Conservation (phyloP, 169 alveolate species). For the Plasmodium coatneyi region DNA sequence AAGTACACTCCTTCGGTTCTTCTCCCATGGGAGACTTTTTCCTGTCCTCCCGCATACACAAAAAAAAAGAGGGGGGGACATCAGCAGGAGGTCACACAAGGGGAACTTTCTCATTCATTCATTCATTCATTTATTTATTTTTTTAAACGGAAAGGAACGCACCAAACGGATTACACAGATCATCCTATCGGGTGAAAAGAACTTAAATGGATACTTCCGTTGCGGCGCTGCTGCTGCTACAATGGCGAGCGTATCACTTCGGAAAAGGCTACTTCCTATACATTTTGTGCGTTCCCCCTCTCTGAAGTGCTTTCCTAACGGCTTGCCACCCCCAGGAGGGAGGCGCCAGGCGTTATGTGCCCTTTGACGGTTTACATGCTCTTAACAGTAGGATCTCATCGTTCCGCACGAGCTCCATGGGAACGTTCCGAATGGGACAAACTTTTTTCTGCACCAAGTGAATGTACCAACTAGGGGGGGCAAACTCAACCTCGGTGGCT, state of each 20-base stretch:
- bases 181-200: background rate
- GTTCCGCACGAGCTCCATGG: background rate
- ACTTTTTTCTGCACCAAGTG: too few relatives aligned
- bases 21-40: background rate
- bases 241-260: background rate
- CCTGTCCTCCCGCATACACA: background rate
- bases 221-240: background rate
- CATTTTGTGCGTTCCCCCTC: background rate
- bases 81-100: background rate
- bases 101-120: background rate
- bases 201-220: background rate
- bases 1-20: background rate
- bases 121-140: too few relatives aligned
- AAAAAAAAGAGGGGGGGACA: too few relatives aligned
- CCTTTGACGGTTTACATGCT: background rate
- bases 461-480: background rate
- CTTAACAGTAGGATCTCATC: background rate
- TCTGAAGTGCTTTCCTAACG: background rate
- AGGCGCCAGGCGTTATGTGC: background rate
- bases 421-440: background rate
- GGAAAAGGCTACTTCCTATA: background rate
- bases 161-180: background rate
- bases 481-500: background rate
- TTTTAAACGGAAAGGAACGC: background rate
- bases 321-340: background rate